Base-by-base conservation (phyloP, 2,329 filamentous ascomycete genomes). In the Ceratocystis ficicola region DNA sequence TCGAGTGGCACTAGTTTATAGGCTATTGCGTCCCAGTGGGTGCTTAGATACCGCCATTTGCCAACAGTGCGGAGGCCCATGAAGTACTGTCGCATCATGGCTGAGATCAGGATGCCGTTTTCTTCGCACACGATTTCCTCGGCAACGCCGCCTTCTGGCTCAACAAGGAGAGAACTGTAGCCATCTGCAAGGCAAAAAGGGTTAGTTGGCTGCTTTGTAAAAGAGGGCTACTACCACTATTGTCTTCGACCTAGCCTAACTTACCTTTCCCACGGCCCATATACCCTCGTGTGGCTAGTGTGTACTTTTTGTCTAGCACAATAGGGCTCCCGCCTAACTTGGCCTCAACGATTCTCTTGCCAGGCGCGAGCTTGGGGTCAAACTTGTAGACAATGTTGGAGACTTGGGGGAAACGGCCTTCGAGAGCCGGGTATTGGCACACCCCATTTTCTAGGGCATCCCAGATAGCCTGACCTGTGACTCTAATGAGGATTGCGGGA, bases 71-170 rank as follows among this genome's bases (percentile, higher is more conserved):
- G 89, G 55, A 95, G 79, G 5, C 86, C 88, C 81, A 95, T 87
- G 75, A 96, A 96, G 75, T 95, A 96, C 73, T 96, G 91, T 12
- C 91, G 84, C 22, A 96, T 80, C 73, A 96, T 86, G 72, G 88
- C 89, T 62, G 88, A 91, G 71, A 96, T 89, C 66, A 96, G 80
- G 17, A 95, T 86, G 2, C 91, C 92, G 70, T 89, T 92, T 73
- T 96, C 91, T 72, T 95, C 90, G 36, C 85, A 86, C 4, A 96
- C 86, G 17, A 96, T 77, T 72, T 92, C 89, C 70, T 90, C 85
- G 1, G 86, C 88, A 2, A 81, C 76, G 17, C 90, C 90, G 30
- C 91, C 91, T 73, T 90, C 87, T 2, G 86, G 83, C 70, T 87
- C 76, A 41, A 90, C 83, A n/a, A 93, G 81, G 0, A 96, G 80